Percentiles rank a stretch among this genome's conserved stretches.
phyloP scores from a whole-genome alignment of 345 rosid species.

The Bruguiera gymnorhiza region DNA sequence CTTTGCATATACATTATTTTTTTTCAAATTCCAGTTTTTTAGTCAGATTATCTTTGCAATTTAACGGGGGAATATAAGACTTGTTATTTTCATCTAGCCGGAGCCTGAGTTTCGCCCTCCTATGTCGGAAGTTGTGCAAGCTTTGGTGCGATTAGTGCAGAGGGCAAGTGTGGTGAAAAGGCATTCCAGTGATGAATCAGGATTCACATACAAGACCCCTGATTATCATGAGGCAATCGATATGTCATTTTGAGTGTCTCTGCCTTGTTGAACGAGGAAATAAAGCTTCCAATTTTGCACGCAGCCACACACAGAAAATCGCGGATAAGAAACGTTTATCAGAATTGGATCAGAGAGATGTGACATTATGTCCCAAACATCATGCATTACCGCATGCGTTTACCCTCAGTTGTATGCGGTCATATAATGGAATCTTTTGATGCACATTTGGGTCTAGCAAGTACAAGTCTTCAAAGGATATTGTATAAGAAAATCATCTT shows the following conservation, averaged over 20 bases:
- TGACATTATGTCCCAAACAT: constrained; percentile 28
- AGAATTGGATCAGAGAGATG: neutral
- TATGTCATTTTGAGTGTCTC: constrained; percentile 37
- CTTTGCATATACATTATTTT: neutral
- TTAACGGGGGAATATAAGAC: neutral
- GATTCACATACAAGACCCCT: constrained; percentile 77
- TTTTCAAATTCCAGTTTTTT: neutral
- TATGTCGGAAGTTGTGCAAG: constrained; percentile 98
- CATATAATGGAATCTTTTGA: neutral
- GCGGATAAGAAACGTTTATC: neutral
- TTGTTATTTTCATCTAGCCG: constrained; percentile 44
- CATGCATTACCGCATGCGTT: too few species aligned
- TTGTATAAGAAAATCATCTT: neutral
- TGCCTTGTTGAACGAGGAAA: constrained; percentile 8
- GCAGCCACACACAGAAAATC: constrained; percentile 5
- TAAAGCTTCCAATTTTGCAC: constrained; percentile 16
- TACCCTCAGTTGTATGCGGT: constrained; percentile 11
- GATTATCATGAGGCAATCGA: constrained; percentile 74
- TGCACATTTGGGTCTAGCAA: neutral
- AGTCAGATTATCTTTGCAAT: neutral
- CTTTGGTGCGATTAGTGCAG: constrained; percentile 84
- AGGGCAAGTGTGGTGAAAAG: constrained; percentile 82
- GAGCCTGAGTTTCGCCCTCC: constrained; percentile 99
- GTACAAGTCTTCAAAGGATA: neutral
- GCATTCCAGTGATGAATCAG: constrained; percentile 82